Conservation (phyloP, 768 basidiomycete species). For the Sarcomyxa edulis region DNA sequence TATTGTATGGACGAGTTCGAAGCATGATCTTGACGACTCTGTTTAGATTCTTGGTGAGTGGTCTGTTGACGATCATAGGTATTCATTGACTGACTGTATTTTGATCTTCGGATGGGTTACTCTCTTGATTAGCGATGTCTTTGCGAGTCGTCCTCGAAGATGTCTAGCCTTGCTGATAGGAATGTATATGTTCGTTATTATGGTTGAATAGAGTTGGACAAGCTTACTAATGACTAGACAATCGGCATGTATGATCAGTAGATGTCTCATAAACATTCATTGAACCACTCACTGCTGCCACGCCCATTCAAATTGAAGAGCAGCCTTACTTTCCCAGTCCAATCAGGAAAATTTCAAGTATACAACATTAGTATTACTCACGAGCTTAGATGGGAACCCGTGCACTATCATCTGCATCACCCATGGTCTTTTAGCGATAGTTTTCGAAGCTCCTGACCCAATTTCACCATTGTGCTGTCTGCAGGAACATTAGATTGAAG, state of each 20-base stretch:
- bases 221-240: no score
- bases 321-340: slow-evolving; percentile 35
- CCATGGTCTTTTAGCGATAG: slow-evolving; percentile 60
- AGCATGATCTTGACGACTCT: slow-evolving; percentile 66
- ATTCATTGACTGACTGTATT: neutral
- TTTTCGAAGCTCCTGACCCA: slow-evolving; percentile 65
- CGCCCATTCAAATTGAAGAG: slow-evolving; percentile 79
- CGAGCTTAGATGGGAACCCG: slow-evolving; percentile 72
- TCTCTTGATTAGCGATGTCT: neutral
- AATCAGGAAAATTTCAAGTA: neutral
- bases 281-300: no score
- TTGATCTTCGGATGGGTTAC: neutral
- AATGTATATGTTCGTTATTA: no score
- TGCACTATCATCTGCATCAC: slow-evolving; percentile 83
- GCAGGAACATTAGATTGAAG: slow-evolving; percentile 1
- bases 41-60: slow-evolving; percentile 5
- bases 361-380: slow-evolving; percentile 13
- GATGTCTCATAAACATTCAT: no score
- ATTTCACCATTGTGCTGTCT: slow-evolving; percentile 84
- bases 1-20: slow-evolving; percentile 57
- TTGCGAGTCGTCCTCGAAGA: no score
- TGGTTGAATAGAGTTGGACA: no score
- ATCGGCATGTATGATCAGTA: no score
- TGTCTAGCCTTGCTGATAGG: no score
- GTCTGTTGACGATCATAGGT: neutral